Base-by-base conservation (phyloP, 805 yeast species). In the Blastobotrys chiropterorum region DNA sequence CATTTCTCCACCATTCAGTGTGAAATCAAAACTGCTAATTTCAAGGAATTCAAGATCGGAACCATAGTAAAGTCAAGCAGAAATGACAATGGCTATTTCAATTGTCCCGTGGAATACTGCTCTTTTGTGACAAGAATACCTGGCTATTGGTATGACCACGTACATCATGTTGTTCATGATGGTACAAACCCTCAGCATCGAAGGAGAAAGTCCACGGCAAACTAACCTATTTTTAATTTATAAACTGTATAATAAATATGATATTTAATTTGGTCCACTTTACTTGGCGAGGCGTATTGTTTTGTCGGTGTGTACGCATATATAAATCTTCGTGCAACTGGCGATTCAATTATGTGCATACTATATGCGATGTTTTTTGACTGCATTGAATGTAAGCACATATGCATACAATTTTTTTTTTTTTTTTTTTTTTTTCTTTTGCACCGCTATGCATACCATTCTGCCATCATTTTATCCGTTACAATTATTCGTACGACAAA, bases 121-220 rank as follows among this genome's bases (percentile, higher is more conserved):
- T 48, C 63, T n/a, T 60, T 60, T 46, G 50, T 56, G 44, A 60
- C 63, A 21, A 54, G 62, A 5, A 60, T 60, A 38, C 63, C 63
- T 4, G 54, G 55, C 2, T 60, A 60, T 45, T 60, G 63, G 63
- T 53, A 56, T 38, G 62, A 60, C 44, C 63, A 60, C 38, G 50
- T 60, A 19, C 59, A 57, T 47, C 55, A 57, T 20, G 61, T 59
- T 21, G 58, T 53, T n/a, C 63, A 60, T 26, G 49, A 51, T 30
- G 63, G 63, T n/a, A 52, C 48, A 34, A 59, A 59, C 46, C 63
- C 63, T 13, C 63, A 60, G 46, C 57, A 57, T 20, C 52, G 60
- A 38, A 59, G 34, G 11, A 26, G 53, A 11, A 26, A 26, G 11
- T 39, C 50, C 50, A 17, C 42, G 51, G 44, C 49, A 47, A 34